Percentiles rank a stretch among this genome's conserved stretches.
These are phyloP conservation scores for Carpinus viminea DNA, from an alignment of 306 rosid genomes.

Conservation along the genomic window DNA sequence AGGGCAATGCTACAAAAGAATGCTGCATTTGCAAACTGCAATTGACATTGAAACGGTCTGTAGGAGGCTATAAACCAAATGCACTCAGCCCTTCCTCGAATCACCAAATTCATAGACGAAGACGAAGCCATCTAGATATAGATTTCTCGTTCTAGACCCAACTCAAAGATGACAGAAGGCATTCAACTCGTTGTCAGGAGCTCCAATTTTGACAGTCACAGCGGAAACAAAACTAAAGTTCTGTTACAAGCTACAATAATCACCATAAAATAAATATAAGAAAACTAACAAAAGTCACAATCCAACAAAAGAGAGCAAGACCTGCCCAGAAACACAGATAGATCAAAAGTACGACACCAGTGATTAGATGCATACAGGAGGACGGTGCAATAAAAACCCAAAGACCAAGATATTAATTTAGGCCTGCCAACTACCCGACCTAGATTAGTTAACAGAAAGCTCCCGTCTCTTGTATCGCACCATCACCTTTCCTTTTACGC, in stretches of 20 bases:
- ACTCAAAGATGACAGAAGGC: background rate
- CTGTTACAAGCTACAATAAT: slow-evolving; percentile 14
- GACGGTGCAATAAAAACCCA: slow-evolving; percentile 22
- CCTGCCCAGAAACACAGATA: background rate
- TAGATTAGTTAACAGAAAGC: slow-evolving; percentile 47
- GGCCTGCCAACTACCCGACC: background rate
- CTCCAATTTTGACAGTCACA: background rate
- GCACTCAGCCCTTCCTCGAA: background rate
- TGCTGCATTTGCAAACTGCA: too few relatives aligned
- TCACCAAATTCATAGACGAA: background rate
- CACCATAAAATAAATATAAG: slow-evolving; percentile 8
- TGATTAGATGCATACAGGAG: slow-evolving; percentile 9
- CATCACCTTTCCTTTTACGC: slow-evolving; percentile 95
- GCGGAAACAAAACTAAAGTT: slow-evolving; percentile 10
- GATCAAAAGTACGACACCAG: background rate
- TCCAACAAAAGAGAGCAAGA: slow-evolving; percentile 9
- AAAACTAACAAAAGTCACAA: slow-evolving; percentile 17
- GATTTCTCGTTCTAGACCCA: background rate
- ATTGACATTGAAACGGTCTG: too few relatives aligned
- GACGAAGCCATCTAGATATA: background rate
- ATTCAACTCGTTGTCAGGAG: background rate
- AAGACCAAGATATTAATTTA: background rate
- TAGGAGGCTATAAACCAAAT: too few relatives aligned
- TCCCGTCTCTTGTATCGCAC: slow-evolving; percentile 80
- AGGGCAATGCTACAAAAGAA: too few relatives aligned